Conservation (phyloP, 2,329 filamentous ascomycete species). For the Aureobasidium namibiae region DNA sequence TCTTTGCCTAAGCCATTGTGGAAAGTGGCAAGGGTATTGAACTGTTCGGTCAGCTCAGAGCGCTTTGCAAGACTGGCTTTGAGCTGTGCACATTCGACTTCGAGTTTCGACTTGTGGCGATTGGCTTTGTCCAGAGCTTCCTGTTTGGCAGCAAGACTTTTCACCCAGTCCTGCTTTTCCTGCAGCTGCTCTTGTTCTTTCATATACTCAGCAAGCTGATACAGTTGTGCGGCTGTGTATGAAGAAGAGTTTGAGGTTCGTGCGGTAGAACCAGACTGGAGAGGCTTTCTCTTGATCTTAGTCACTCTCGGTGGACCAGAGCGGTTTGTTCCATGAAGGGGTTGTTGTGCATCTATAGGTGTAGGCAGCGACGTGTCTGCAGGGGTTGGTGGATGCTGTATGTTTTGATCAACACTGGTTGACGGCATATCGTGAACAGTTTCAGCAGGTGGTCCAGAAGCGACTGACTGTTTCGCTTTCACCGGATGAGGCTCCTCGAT, state of each 20-base stretch:
- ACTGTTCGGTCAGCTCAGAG: background rate
- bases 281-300: conserved; percentile 8
- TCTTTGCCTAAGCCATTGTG: background rate
- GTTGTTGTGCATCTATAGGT: background rate
- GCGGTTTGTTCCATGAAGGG: background rate
- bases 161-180: background rate
- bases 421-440: background rate
- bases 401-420: background rate
- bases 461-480: background rate
- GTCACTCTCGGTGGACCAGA: background rate
- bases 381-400: background rate
- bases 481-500: background rate
- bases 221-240: background rate
- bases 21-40: background rate
- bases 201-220: background rate
- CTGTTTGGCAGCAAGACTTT: background rate
- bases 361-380: background rate
- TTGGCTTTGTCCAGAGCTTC: background rate
- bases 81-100: background rate
- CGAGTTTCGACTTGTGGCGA: background rate
- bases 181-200: background rate
- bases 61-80: background rate
- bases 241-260: background rate
- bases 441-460: background rate
- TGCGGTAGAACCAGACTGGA: background rate